These are phyloP conservation scores for Rhizomucor miehei DNA, from an alignment of 371 early-diverging fungal genomes.

Conservation along the genomic window DNA sequence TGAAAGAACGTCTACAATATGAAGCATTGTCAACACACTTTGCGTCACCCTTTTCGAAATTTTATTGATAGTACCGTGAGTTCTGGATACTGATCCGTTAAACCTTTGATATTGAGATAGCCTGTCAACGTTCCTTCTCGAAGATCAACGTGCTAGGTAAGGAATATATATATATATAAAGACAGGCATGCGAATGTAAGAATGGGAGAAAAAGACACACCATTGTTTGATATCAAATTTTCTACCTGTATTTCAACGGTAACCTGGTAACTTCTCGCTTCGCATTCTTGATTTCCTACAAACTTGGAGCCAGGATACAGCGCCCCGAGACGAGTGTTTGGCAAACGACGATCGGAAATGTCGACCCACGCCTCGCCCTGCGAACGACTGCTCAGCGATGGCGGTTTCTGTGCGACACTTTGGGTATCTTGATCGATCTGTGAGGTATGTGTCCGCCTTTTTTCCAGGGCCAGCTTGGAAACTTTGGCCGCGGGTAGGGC, in stretches of 20 bases:
- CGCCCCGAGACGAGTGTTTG: slow-evolving; percentile 26
- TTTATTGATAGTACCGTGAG: slow-evolving; percentile 35
- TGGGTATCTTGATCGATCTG: background rate
- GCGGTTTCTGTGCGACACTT: background rate
- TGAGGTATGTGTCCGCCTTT: too few relatives aligned
- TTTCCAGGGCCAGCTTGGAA: too few relatives aligned
- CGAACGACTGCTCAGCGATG: slow-evolving; percentile 27
- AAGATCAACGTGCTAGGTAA: slow-evolving; percentile 71
- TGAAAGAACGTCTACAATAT: slow-evolving; percentile 65
- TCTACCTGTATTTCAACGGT: slow-evolving; percentile 79
- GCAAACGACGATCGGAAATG: slow-evolving; percentile 33
- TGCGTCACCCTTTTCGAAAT: background rate
- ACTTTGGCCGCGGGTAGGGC: too few relatives aligned
- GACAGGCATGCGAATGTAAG: too few relatives aligned
- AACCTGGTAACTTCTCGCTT: slow-evolving; percentile 66
- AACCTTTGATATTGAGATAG: slow-evolving; percentile 76
- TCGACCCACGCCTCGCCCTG: slow-evolving; percentile 38
- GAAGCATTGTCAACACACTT: background rate
- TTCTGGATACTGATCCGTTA: slow-evolving; percentile 78
- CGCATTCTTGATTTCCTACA: slow-evolving; percentile 70
- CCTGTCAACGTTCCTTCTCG: slow-evolving; percentile 71
- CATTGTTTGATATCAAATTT: too few relatives aligned
- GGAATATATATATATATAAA: too few relatives aligned
- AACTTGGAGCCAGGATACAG: slow-evolving; percentile 72
- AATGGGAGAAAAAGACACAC: too few relatives aligned